These are phyloP conservation scores for Hanseniaspora osmophila DNA, from an alignment of 805 yeast species.

Conservation along the genomic window DNA sequence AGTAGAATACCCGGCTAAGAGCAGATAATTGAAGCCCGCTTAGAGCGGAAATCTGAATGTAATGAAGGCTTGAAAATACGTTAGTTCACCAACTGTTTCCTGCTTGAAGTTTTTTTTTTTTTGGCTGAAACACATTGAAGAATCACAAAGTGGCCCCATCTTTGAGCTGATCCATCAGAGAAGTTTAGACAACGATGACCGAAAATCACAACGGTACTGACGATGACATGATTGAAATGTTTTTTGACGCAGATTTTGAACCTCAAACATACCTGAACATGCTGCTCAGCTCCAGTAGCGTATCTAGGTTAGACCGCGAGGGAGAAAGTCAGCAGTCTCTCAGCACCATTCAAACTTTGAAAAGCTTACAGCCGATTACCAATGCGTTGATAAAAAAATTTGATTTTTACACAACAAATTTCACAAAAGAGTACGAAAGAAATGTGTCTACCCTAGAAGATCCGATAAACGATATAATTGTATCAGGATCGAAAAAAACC, in stretches of 20 bases:
- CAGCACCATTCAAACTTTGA: conserved; percentile 13
- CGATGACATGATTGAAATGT: conserved; percentile 43
- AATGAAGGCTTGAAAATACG: too few species aligned
- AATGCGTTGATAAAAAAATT: conserved; percentile 41
- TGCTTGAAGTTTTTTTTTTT: too few species aligned
- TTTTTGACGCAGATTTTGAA: conserved; percentile 51
- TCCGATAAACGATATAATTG: conserved; percentile 31
- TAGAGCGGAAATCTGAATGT: too few species aligned
- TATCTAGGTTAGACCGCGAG: neutral
- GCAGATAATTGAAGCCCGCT: too few species aligned
- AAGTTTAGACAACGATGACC: conserved; percentile 5
- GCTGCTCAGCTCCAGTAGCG: conserved; percentile 20
- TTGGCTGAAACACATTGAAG: too few species aligned
- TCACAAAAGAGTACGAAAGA: conserved; percentile 38
- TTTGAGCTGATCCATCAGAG: neutral
- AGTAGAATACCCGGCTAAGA: too few species aligned
- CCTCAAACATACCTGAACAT: conserved; percentile 57
- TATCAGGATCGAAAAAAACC: conserved; percentile 17
- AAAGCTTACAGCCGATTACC: conserved; percentile 33
- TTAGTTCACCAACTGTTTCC: too few species aligned
- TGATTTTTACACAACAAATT: conserved; percentile 47
- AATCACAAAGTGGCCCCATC: neutral
- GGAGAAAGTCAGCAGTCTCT: neutral
- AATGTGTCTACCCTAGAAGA: conserved; percentile 35
- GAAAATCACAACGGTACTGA: conserved; percentile 7